phyloP scores from a whole-genome alignment of 2,329 filamentous ascomycete species.

The Sporothrix mexicana region DNA sequence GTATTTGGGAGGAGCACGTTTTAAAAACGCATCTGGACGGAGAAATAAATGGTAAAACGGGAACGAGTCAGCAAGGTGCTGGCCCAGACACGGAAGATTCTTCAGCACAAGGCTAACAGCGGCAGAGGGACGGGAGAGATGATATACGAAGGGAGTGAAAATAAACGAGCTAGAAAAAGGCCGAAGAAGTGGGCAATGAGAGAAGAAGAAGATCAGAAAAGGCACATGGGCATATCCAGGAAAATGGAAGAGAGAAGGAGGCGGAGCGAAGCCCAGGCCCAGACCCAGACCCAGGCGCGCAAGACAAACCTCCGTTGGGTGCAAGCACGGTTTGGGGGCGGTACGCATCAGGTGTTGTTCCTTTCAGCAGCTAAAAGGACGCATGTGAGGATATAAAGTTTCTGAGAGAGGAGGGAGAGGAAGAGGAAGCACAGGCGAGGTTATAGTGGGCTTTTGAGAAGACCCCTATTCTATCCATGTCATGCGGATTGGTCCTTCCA shows the following conservation, averaged over 20 bases:
- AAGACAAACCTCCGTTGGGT: neutral
- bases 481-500: conserved; percentile 1
- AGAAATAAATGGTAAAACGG: neutral
- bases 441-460: neutral
- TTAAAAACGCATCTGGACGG: neutral
- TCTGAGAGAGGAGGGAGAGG: neutral
- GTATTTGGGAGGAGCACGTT: too few relatives aligned
- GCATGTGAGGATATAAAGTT: neutral
- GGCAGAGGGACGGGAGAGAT: neutral
- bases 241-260: neutral
- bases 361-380: neutral
- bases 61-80: conserved; percentile 5
- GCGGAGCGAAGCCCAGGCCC: neutral
- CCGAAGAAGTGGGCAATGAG: neutral
- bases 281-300: neutral
- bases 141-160: neutral
- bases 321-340: neutral
- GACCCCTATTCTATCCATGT: neutral
- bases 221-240: neutral
- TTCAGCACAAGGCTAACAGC: neutral
- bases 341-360: neutral
- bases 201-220: neutral
- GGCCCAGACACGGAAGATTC: conserved; percentile 3
- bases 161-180: neutral
- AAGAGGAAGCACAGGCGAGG: neutral